Percentiles rank a stretch among this genome's conserved stretches.
Conservation (phyloP, 2,329 filamentous ascomycete genomes). For the Trichoderma pleuroti region DNA sequence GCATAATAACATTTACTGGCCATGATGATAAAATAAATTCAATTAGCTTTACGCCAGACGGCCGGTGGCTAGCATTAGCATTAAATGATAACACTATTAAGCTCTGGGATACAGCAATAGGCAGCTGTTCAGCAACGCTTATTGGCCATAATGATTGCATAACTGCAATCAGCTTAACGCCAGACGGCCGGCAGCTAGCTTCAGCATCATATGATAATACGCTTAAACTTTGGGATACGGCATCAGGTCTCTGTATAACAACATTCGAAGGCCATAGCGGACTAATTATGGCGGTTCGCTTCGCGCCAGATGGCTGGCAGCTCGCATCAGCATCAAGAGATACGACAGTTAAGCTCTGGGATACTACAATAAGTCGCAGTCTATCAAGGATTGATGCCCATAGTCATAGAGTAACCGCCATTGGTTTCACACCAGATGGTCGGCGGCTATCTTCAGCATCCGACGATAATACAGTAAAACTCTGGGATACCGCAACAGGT, state of each 20-base stretch:
- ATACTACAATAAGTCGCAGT: too few species aligned
- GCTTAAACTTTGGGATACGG: background rate
- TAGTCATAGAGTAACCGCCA: too few species aligned
- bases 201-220: background rate
- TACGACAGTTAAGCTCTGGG: too few species aligned
- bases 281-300: too few species aligned
- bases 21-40: background rate
- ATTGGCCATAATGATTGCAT: background rate
- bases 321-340: too few species aligned
- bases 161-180: background rate
- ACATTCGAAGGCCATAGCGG: too few species aligned
- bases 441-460: background rate
- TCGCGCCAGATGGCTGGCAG: too few species aligned
- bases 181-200: background rate
- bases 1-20: background rate
- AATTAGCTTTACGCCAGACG: too few species aligned
- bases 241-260: too few species aligned
- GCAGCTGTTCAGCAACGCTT: background rate
- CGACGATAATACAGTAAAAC: background rate
- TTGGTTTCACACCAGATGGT: background rate
- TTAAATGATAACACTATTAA: too few species aligned
- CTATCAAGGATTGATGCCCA: too few species aligned
- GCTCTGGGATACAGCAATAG: background rate
- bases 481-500: background rate
- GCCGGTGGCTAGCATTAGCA: too few species aligned